These are phyloP conservation scores for Debaryomycetaceae sp. DNA, from an alignment of 1,139 yeast genomes.

Conservation along the genomic window DNA sequence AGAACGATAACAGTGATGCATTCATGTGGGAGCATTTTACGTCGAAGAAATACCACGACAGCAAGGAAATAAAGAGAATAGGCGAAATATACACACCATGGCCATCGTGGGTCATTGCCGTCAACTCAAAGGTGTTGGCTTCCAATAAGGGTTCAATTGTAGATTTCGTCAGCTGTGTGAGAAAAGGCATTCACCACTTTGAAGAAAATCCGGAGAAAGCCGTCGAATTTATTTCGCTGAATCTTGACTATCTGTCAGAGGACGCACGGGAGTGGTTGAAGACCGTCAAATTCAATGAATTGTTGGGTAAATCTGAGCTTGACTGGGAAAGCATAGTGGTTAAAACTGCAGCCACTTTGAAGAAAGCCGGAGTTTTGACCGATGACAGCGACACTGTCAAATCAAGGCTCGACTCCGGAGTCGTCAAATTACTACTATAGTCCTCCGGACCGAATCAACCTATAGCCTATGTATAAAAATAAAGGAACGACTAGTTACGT, in stretches of 20 bases:
- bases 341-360: conserved; percentile 59
- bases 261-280: conserved; percentile 81
- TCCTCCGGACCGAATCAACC: background rate
- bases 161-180: conserved; percentile 51
- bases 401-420: conserved; percentile 28
- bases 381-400: conserved; percentile 31
- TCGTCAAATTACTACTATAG: conserved; percentile 9
- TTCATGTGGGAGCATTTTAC: conserved; percentile 97
- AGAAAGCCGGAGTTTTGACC: conserved; percentile 56
- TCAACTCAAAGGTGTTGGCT: conserved; percentile 32
- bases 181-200: conserved; percentile 68
- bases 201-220: conserved; percentile 60
- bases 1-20: conserved; percentile 58
- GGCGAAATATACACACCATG: conserved; percentile 94
- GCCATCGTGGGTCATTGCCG: conserved; percentile 90
- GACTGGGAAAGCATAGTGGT: conserved; percentile 50
- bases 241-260: conserved; percentile 70
- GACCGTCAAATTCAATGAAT: conserved; percentile 62
- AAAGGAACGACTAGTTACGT: too few relatives aligned
- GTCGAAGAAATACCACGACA: conserved; percentile 78
- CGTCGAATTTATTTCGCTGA: conserved; percentile 55
- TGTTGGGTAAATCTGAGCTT: conserved; percentile 39
- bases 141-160: conserved; percentile 25
- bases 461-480: too few relatives aligned
- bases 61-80: conserved; percentile 70